Conservation (phyloP, 768 basidiomycete species). For the Aureoboletus auriporus region DNA sequence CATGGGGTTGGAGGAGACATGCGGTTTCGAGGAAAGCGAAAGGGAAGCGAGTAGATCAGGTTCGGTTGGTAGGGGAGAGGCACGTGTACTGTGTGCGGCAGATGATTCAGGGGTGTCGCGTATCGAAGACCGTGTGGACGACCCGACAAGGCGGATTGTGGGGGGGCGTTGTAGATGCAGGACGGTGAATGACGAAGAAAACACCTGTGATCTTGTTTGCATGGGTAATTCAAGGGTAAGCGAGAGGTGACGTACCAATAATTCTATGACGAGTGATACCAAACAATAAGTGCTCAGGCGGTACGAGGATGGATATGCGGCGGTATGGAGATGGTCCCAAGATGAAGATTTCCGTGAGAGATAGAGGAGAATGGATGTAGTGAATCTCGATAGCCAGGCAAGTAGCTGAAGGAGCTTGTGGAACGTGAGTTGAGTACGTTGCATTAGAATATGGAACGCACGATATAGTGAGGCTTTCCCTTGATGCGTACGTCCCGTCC, state of each 20-base stretch:
- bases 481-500: slow-evolving; percentile 66
- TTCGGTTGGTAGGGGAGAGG: slow-evolving; percentile 34
- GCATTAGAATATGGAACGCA: slow-evolving; percentile 30
- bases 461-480: slow-evolving; percentile 63
- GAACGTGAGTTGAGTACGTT: not conserved
- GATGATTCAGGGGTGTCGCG: slow-evolving; percentile 41
- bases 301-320: slow-evolving; percentile 32
- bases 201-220: slow-evolving; percentile 37
- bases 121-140: slow-evolving; percentile 35
- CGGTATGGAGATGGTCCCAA: slow-evolving; percentile 36
- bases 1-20: slow-evolving; percentile 50
- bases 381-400: slow-evolving; percentile 54
- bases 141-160: slow-evolving; percentile 64
- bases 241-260: slow-evolving; percentile 43
- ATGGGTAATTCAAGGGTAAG: not conserved
- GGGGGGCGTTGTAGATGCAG: slow-evolving; percentile 69
- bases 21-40: slow-evolving; percentile 61
- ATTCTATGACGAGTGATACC: slow-evolving; percentile 45
- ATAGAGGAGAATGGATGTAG: slow-evolving; percentile 44
- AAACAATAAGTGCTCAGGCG: slow-evolving; percentile 45
- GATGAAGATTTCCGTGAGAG: slow-evolving; percentile 39
- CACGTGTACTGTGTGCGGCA: slow-evolving; percentile 14
- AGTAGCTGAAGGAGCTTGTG: slow-evolving; percentile 54
- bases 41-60: slow-evolving; percentile 61
- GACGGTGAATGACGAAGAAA: slow-evolving; percentile 46